Percentiles rank a stretch among this genome's conserved stretches.
Evolutionary conservation across 352 stramenopile species (phyloP).

Genomic region (Phytophthora pseudosyringae): DNA sequence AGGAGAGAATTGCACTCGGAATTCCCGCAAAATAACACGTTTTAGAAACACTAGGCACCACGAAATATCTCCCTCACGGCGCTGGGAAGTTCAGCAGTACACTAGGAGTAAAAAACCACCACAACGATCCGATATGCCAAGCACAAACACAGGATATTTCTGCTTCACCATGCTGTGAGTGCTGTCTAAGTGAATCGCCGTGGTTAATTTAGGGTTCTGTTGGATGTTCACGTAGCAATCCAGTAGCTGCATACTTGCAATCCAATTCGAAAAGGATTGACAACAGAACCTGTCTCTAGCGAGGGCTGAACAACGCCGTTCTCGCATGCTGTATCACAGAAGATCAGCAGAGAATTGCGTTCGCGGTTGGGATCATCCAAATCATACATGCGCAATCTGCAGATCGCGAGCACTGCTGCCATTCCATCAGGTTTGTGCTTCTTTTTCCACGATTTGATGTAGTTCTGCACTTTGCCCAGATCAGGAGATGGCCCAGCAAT

Average conservation of each 20-base stretch:
- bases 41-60: too few species aligned
- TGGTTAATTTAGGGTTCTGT: not conserved
- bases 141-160: too few species aligned
- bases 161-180: conserved; percentile 7
- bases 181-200: not conserved
- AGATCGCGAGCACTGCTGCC: not conserved
- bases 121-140: too few species aligned
- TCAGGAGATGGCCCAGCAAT: not conserved
- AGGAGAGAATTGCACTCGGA: not conserved
- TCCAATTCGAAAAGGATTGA: not conserved
- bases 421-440: not conserved
- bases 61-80: too few species aligned
- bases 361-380: not conserved
- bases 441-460: not conserved
- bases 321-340: not conserved
- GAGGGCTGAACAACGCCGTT: not conserved
- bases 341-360: not conserved
- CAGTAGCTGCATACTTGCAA: not conserved
- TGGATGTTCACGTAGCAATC: not conserved
- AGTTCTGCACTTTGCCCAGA: too few species aligned
- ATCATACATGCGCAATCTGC: not conserved
- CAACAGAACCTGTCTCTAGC: not conserved
- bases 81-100: too few species aligned
- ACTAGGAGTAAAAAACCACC: too few species aligned
- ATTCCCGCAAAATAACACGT: too few species aligned